A percentile compares a stretch with the other conserved stretches of the same genome.
Conservation (phyloP, 495 filamentous ascomycete genomes). For the Cladorrhinum samala region DNA sequence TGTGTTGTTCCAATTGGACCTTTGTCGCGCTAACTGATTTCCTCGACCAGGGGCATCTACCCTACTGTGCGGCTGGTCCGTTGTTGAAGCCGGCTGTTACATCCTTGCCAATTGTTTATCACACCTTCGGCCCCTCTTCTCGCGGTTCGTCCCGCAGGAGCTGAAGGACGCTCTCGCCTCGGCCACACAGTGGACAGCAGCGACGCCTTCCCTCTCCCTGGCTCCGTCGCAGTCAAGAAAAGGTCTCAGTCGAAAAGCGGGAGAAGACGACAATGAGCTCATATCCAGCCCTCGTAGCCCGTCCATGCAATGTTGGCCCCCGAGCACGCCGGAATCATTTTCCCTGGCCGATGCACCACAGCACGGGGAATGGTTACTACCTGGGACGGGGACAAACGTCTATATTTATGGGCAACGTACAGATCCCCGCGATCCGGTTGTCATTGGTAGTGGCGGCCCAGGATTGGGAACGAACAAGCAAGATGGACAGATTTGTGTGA, state of each 20-base stretch:
- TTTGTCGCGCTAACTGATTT: background rate
- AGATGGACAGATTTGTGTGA: background rate
- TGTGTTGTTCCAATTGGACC: background rate
- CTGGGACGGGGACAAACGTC: background rate
- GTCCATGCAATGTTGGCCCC: background rate
- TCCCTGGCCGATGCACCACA: background rate
- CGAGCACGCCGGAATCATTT: background rate
- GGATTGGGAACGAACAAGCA: background rate
- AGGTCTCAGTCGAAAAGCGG: background rate
- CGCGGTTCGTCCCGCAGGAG: conserved; percentile 6
- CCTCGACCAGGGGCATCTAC: conserved; percentile 4
- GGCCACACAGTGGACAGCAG: background rate
- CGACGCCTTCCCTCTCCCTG: too few relatives aligned
- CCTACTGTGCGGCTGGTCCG: conserved; percentile 9
- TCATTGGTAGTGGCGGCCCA: background rate
- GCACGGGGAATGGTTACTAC: background rate
- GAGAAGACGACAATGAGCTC: background rate
- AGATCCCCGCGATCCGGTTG: background rate
- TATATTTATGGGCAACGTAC: background rate
- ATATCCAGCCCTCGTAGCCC: background rate
- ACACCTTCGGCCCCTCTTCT: conserved; percentile 8
- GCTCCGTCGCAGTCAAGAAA: background rate
- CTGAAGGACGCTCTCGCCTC: conserved; percentile 5
- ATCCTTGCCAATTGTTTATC: conserved; percentile 14
- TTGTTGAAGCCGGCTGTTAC: conserved; percentile 13